Evolutionary conservation across 345 rosid species (phyloP).

Genomic region (Carallia pectinifolia): DNA sequence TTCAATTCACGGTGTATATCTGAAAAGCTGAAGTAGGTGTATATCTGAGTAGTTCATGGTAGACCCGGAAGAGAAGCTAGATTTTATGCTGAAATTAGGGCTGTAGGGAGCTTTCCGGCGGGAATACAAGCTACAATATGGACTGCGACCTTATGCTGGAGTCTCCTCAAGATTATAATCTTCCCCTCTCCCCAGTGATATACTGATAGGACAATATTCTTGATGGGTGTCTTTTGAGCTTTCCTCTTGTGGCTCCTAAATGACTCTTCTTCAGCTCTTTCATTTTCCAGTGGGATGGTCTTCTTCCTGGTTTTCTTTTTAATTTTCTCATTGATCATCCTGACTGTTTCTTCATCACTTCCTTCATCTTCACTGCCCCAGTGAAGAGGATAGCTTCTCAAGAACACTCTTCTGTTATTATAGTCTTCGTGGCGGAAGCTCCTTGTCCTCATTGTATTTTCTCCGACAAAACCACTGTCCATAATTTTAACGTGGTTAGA

Average conservation of each 20-base stretch:
- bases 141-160: conserved; percentile 38
- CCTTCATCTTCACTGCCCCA: conserved; percentile 34
- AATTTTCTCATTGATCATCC: conserved; percentile 5
- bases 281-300: conserved; percentile 34
- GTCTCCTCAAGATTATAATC: conserved; percentile 39
- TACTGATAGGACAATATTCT: conserved; percentile 38
- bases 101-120: conserved; percentile 19
- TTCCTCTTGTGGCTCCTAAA: conserved; percentile 6
- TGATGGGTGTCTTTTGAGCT: conserved; percentile 28
- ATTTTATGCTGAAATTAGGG: conserved; percentile 32
- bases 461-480: conserved; percentile 25
- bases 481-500: neutral
- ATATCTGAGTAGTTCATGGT: conserved; percentile 6
- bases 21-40: neutral
- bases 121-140: conserved; percentile 41
- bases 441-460: conserved; percentile 27
- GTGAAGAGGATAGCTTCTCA: conserved; percentile 61
- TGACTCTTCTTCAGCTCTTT: conserved; percentile 17
- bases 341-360: conserved; percentile 14
- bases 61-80: neutral
- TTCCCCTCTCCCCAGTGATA: conserved; percentile 46
- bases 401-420: conserved; percentile 41
- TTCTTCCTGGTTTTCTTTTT: conserved; percentile 36
- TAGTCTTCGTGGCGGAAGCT: conserved; percentile 49
- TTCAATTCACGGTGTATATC: conserved; percentile 5